Conservation (phyloP, 2,329 filamentous ascomycete genomes). For the Penicillium nordicum region DNA sequence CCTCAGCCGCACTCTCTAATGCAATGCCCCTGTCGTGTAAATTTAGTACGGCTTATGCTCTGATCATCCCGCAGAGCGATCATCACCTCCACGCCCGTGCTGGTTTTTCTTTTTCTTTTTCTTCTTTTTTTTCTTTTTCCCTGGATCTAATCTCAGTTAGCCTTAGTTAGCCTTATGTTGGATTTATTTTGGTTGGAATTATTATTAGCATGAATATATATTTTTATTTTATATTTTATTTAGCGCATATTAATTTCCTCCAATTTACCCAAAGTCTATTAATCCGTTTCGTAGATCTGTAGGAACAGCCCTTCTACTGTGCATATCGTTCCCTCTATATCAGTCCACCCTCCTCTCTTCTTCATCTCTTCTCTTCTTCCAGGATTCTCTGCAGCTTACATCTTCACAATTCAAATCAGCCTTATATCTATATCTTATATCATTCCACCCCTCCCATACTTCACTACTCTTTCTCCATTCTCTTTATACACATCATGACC, state of each 20-base stretch:
- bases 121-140: conserved; percentile 10
- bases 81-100: conserved; percentile 23
- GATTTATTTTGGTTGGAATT: conserved; percentile 11
- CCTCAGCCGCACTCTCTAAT: conserved; percentile 14
- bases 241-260: conserved; percentile 11
- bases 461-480: neutral
- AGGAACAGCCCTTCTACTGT: conserved; percentile 14
- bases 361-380: conserved; percentile 14
- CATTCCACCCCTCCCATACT: neutral
- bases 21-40: conserved; percentile 13
- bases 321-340: conserved; percentile 23
- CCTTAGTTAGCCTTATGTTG: conserved; percentile 10
- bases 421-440: neutral
- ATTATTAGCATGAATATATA: conserved; percentile 2
- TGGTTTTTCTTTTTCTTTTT: neutral
- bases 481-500: conserved; percentile 20
- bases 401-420: conserved; percentile 9
- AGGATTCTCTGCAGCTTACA: conserved; percentile 11
- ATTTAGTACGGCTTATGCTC: conserved; percentile 22
- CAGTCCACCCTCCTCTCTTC: conserved; percentile 24
- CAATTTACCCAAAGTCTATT: conserved; percentile 21
- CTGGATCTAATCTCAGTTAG: conserved; percentile 21
- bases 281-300: conserved; percentile 22
- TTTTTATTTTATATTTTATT: conserved; percentile 6
- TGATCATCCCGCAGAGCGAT: conserved; percentile 26